These are phyloP conservation scores for Ogataea hybrid DNA, from an alignment of 1,139 yeast genomes.

Conservation along the genomic window DNA sequence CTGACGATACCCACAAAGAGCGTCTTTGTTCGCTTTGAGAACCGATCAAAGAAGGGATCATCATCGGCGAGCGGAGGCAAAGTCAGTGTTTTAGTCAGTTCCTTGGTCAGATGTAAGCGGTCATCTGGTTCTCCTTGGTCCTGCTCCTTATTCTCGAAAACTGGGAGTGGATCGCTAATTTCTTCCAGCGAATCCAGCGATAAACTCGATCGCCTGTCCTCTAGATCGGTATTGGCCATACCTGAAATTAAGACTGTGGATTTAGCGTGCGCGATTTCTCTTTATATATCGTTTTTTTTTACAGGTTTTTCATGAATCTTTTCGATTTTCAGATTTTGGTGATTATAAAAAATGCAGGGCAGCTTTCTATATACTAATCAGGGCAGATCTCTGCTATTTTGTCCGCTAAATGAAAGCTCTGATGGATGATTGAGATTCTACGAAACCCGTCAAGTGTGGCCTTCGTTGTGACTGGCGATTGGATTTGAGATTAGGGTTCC, in stretches of 20 bases:
- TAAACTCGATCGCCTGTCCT: not conserved
- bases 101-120: slow-evolving; percentile 10
- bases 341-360: too few species aligned
- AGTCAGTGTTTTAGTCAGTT: slow-evolving; percentile 13
- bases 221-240: not conserved
- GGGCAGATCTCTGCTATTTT: too few species aligned
- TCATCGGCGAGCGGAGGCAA: slow-evolving; percentile 22
- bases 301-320: too few species aligned
- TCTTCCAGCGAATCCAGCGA: slow-evolving; percentile 5
- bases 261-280: slow-evolving; percentile 5
- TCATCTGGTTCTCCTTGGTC: slow-evolving; percentile 7
- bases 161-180: not conserved
- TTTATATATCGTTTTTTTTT: not conserved
- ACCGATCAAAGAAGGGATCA: slow-evolving; percentile 21
- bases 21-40: slow-evolving; percentile 13
- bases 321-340: too few species aligned
- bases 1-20: slow-evolving; percentile 20
- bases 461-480: too few species aligned
- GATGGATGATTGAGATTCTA: too few species aligned
- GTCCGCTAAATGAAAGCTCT: too few species aligned
- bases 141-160: not conserved
- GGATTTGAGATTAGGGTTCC: too few species aligned
- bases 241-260: not conserved
- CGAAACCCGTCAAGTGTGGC: too few species aligned
- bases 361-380: too few species aligned